Conservation (phyloP, 768 basidiomycete genomes). For the Phallus indusiatus region DNA sequence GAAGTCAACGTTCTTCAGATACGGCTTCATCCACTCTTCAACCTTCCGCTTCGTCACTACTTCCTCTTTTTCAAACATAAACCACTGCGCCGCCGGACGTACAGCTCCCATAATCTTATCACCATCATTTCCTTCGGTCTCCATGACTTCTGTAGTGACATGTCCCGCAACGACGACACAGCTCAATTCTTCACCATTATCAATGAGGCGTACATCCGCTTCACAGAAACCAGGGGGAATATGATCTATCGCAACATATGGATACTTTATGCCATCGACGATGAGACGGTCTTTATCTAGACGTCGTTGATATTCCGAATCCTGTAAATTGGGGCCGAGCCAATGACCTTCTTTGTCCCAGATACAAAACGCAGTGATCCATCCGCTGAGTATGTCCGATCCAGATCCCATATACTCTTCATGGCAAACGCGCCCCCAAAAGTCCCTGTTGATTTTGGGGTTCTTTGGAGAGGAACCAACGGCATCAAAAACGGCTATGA, state of each 20-base stretch:
- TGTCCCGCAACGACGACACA: no score
- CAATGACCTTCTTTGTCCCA: conserved; percentile 10
- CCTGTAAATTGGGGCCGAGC: background rate
- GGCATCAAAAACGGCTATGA: conserved; percentile 20
- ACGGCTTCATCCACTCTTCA: no score
- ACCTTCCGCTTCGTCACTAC: no score
- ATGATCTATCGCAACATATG: background rate
- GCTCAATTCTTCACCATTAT: background rate
- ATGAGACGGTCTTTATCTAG: background rate
- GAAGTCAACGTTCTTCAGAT: no score
- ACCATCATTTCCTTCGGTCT: no score
- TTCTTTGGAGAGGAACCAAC: conserved; percentile 6
- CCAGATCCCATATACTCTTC: background rate
- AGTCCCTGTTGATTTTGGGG: conserved; percentile 9
- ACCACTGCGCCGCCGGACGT: no score
- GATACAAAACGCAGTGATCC: conserved; percentile 11
- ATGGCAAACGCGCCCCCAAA: conserved; percentile 15
- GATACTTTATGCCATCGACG: background rate
- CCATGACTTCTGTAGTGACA: no score
- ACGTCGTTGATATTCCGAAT: background rate
- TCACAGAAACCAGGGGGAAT: background rate
- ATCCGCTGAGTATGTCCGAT: conserved; percentile 3
- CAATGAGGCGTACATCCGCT: conserved; percentile 2
- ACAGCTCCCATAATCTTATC: no score
- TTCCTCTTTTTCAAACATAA: no score